Percentiles rank a stretch among this genome's conserved stretches.
phyloP scores from a whole-genome alignment of 2,329 filamentous ascomycete genomes.

The Ceratocystis albifundus region DNA sequence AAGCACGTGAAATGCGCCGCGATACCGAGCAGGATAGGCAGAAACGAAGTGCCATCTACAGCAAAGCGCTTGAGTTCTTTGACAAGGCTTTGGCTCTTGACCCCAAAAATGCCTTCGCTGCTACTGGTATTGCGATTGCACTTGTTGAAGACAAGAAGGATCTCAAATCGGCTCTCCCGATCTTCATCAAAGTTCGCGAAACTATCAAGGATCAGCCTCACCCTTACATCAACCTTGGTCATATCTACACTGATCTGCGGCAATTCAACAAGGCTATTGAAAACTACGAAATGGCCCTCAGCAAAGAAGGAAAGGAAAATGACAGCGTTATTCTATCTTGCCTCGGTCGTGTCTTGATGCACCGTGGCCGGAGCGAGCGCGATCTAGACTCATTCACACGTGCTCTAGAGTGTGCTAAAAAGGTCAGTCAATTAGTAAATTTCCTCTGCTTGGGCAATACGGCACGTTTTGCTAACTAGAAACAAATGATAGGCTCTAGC shows the following conservation, averaged over 20 bases:
- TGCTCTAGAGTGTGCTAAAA: constrained; percentile 50
- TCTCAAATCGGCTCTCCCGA: constrained; percentile 64
- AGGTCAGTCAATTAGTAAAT: constrained; percentile 38
- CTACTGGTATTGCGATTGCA: constrained; percentile 89
- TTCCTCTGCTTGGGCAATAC: background rate
- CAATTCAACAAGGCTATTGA: constrained; percentile 90
- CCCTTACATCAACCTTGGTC: constrained; percentile 85
- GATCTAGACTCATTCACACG: constrained; percentile 47
- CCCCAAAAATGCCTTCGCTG: constrained; percentile 87
- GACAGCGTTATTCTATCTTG: constrained; percentile 75
- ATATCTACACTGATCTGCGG: constrained; percentile 79
- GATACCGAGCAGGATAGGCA: constrained; percentile 83
- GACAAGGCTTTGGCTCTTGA: constrained; percentile 95
- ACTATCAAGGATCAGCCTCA: constrained; percentile 70
- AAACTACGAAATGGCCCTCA: constrained; percentile 77
- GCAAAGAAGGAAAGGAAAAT: constrained; percentile 60
- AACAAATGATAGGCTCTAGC: constrained; percentile 51
- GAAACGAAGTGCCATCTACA: constrained; percentile 76
- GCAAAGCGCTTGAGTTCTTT: constrained; percentile 93
- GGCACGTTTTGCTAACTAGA: background rate
- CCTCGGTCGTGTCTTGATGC: constrained; percentile 75
- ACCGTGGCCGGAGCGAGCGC: constrained; percentile 57
- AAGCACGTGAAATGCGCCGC: constrained; percentile 87
- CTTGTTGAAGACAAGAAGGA: constrained; percentile 92
- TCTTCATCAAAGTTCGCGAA: constrained; percentile 83